A percentile compares a stretch with the other conserved stretches of the same genome.
These are phyloP conservation scores for Sphaerosporella brunnea DNA, from an alignment of 495 filamentous ascomycete genomes.

Conservation along the genomic window DNA sequence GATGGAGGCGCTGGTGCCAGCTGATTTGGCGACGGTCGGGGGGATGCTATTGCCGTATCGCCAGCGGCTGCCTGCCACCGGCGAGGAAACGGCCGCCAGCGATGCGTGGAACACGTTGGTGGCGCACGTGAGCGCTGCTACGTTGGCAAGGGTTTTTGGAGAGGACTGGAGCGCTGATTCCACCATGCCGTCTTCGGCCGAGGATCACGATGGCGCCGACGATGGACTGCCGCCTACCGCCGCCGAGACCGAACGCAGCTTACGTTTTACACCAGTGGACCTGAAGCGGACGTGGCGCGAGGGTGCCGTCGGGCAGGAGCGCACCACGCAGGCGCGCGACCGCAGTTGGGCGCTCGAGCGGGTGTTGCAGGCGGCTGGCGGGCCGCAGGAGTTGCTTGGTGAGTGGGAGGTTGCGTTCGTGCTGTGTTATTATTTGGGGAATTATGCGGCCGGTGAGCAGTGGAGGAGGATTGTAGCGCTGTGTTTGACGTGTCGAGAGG, in stretches of 20 bases:
- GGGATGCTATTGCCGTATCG: slow-evolving; percentile 8
- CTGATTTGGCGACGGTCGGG: neutral
- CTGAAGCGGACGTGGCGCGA: slow-evolving; percentile 44
- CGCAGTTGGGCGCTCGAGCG: slow-evolving; percentile 46
- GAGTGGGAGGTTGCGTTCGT: slow-evolving; percentile 77
- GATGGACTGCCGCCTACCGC: neutral
- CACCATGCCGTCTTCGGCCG: neutral
- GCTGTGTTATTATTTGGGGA: slow-evolving; percentile 62
- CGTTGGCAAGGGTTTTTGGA: slow-evolving; percentile 3
- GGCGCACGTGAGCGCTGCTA: neutral
- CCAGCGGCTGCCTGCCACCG: slow-evolving; percentile 6
- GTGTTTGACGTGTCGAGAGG: slow-evolving; percentile 37
- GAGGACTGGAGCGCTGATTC: neutral
- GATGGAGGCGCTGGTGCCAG: neutral
- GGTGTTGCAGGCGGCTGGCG: slow-evolving; percentile 29
- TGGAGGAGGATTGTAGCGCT: slow-evolving; percentile 65
- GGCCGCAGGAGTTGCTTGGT: slow-evolving; percentile 42
- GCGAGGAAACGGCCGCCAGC: neutral
- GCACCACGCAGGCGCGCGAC: slow-evolving; percentile 55
- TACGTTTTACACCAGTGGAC: slow-evolving; percentile 19
- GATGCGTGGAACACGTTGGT: neutral
- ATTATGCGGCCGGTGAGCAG: slow-evolving; percentile 70
- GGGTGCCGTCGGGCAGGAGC: slow-evolving; percentile 49
- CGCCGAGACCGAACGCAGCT: neutral
- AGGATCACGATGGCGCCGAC: neutral